A percentile compares a stretch with the other conserved stretches of the same genome.
Conservation (phyloP, 2,329 filamentous ascomycete species). For the Botrytis byssoidea region DNA sequence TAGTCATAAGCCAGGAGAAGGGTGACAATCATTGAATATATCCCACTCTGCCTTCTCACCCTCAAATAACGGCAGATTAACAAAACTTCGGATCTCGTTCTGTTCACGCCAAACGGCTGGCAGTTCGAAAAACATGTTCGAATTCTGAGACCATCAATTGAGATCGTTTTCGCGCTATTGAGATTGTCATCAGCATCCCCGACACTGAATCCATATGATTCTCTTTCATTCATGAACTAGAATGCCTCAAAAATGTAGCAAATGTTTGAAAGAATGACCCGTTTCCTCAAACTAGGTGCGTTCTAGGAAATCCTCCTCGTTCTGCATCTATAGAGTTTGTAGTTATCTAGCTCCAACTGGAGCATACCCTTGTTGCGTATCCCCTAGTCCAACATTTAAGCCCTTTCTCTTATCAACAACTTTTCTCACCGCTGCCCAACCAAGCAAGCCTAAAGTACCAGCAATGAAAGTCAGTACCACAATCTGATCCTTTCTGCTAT, state of each 20-base stretch:
- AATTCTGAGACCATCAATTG: background rate
- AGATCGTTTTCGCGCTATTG: background rate
- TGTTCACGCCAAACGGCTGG: background rate
- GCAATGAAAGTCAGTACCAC: conserved; percentile 65
- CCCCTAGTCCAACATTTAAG: conserved; percentile 29
- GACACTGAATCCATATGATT: background rate
- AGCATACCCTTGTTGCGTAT: conserved; percentile 31
- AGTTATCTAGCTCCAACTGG: conserved; percentile 29
- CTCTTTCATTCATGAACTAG: background rate
- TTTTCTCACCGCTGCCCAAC: conserved; percentile 57
- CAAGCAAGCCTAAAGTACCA: conserved; percentile 56
- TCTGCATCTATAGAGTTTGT: background rate
- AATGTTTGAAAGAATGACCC: background rate
- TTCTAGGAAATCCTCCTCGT: background rate
- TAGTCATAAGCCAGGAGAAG: background rate
- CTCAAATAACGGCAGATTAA: background rate
- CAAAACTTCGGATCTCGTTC: background rate
- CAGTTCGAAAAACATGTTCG: background rate
- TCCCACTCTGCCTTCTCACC: background rate
- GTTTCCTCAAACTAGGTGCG: background rate
- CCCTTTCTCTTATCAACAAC: conserved; percentile 45
- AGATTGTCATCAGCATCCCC: background rate
- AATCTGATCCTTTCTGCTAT: conserved; percentile 64
- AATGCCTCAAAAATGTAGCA: background rate
- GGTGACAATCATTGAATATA: background rate